These are phyloP conservation scores for Mentha longifolia DNA, from an alignment of 257 asterid genomes.

Conservation along the genomic window DNA sequence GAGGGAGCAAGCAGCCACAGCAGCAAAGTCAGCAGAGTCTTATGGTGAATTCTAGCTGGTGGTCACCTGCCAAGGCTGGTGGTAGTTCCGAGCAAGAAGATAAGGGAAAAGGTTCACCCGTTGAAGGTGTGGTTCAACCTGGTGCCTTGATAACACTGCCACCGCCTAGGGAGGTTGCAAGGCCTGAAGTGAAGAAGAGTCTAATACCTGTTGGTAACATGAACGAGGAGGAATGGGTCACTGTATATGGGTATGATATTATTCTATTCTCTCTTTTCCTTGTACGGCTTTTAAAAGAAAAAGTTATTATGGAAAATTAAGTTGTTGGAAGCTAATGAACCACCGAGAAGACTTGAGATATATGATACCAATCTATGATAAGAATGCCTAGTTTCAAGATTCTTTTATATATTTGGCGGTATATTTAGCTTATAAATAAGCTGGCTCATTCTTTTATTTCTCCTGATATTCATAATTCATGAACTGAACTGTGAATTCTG, in stretches of 20 bases:
- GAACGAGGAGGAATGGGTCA: constrained; percentile 96
- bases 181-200: constrained; percentile 85
- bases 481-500: background rate
- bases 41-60: constrained; percentile 65
- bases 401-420: background rate
- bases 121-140: constrained; percentile 88
- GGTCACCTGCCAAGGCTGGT: constrained; percentile 81
- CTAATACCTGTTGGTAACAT: constrained; percentile 64
- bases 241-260: constrained; percentile 80
- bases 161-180: constrained; percentile 94
- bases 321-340: background rate
- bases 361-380: background rate
- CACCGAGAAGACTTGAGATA: background rate
- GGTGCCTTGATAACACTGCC: constrained; percentile 90
- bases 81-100: constrained; percentile 78
- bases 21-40: constrained; percentile 66
- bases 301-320: constrained; percentile 2
- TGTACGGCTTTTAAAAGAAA: background rate
- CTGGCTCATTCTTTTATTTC: background rate
- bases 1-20: constrained; percentile 58
- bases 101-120: constrained; percentile 92
- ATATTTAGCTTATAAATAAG: background rate
- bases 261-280: background rate
- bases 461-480: background rate
- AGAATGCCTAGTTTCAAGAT: background rate